Base-by-base conservation (phyloP, 495 filamentous ascomycete species). In the Aspergillus nanangensis region DNA sequence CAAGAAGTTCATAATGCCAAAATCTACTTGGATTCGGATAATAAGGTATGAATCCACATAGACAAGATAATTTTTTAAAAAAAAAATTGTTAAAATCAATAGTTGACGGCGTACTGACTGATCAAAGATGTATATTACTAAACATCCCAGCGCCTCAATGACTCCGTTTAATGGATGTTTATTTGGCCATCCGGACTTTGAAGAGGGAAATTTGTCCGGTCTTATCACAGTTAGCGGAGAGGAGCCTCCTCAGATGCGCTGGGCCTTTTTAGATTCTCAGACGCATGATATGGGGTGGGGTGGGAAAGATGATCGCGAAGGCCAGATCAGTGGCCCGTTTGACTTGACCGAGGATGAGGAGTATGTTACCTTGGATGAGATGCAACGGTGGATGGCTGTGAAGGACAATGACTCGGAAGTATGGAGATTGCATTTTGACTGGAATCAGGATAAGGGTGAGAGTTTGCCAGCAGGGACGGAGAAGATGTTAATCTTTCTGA, bases 351-450 rank as follows among this genome's bases (percentile, higher is more conserved):
- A 55, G 31, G 58, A 62, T 18, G 56, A 59, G 24, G 49, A 52
- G 18, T 55, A 44, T 34, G 29, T 62, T 17, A 60, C 47, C 21
- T 47, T 60, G n/a, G 51, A 62, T 15, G 59, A 52, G 22, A 58
- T 47, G 50, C 42, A 58, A 42, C 50, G 57, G 25, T 65, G 54
- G 54, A 17, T 58, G 44, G 59, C 56, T 2, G 53, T 65, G 4
- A 41, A 45, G 31, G 43, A 34, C 15, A 42, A 56, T 24, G 40
- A 27, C 20, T 44, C 56, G 23, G 61, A 51, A 15, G 18, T 56
- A 10, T 64, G 58, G 61, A 44, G 61, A 25, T 40, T 64, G 49
- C 58, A 57, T 47, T 61, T 61, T 24, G 57, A 61, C 37, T 47
- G 50, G 25, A 55, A 61, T 32, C 57, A 63, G 19, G 37, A 63